Base-by-base conservation (phyloP, 176 grass and related monocot species). In the Oryza meridionalis region DNA sequence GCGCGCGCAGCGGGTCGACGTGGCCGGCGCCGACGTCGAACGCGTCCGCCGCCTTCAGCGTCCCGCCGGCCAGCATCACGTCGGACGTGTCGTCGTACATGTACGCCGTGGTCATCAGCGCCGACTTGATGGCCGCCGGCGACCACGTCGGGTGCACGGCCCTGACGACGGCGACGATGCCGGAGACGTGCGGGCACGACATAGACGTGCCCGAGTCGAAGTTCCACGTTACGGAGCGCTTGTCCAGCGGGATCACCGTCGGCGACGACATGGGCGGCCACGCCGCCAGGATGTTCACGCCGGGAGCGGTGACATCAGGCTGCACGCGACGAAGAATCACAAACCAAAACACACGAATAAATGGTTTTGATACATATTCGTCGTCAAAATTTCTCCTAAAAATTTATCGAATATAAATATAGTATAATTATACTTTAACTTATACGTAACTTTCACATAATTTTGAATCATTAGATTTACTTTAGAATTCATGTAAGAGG, bases 41-140 rank as follows among this genome's bases (percentile, higher is more conserved):
- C n/a, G 93, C 85, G 81, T 94, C 93, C 21, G 80, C 86, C 13
- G 91, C 66, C 80, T 94, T 95, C 79, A 90, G 51, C 21, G 96
- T 92, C 46, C 93, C 96, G 14, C 89, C 91, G 26, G 93, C 88
- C 19, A 90, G 81, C 65, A 96, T 94, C 11, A 51, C 76, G 43
- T 96, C 93, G 1, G 78, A 85, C 45, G 91, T 96, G 63, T 85
- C 87, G 81, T 95, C 91, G 61, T 61, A 83, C 74, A 51, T 81
- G 88, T 94, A 92, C 17, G 93, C 93, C 68, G 96, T 90, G 62
- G 96, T 96, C 96, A 99, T 99, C 38, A 99, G 65, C 3, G 93
- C 82, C n/a, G 93, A 99, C 83, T 92, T 95, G 70, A 99, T 84
- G 13, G 90, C 86, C 2, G 96, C 91, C 67, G 96, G 93, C 27